phyloP scores from a whole-genome alignment of 768 basidiomycete species.

The Panaeolus cyanescens region DNA sequence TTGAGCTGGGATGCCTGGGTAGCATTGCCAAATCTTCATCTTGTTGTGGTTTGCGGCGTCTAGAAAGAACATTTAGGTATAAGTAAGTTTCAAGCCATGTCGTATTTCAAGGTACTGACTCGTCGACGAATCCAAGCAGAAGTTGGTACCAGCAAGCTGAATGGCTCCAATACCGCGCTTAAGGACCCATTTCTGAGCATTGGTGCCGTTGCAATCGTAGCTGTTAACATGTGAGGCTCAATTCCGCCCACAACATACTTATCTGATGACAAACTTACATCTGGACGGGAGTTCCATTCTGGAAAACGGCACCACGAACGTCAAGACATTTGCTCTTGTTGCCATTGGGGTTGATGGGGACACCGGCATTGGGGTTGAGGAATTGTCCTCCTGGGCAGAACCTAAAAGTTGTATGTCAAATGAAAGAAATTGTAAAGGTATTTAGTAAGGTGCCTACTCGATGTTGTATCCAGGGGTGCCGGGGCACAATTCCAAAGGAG shows the following conservation, averaged over 20 bases:
- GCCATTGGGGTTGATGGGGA: constrained; percentile 21
- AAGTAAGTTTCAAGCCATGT: too few species aligned
- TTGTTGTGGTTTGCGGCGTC: constrained; percentile 17
- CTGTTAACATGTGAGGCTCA: too few species aligned
- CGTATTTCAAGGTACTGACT: constrained; percentile 15
- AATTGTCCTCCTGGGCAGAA: background rate
- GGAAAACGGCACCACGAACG: constrained; percentile 28
- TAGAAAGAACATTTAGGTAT: too few species aligned
- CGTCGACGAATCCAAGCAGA: constrained; percentile 28
- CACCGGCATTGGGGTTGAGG: background rate
- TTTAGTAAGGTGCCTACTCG: too few species aligned
- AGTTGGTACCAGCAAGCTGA: constrained; percentile 20
- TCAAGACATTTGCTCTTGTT: constrained; percentile 32
- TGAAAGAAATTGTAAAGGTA: too few species aligned
- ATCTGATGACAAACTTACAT: constrained; percentile 31
- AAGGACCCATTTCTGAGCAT: constrained; percentile 29
- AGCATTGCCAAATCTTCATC: constrained; percentile 26
- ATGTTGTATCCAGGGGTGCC: too few species aligned
- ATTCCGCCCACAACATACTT: too few species aligned
- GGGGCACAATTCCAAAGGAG: too few species aligned
- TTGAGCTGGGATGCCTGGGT: constrained; percentile 17
- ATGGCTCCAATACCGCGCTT: constrained; percentile 17
- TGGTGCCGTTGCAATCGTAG: constrained; percentile 26
- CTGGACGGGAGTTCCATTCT: constrained; percentile 35
- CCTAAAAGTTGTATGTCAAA: too few species aligned